Conservation (phyloP, 768 basidiomycete species). For the Gloeopeniophorella convolvens region DNA sequence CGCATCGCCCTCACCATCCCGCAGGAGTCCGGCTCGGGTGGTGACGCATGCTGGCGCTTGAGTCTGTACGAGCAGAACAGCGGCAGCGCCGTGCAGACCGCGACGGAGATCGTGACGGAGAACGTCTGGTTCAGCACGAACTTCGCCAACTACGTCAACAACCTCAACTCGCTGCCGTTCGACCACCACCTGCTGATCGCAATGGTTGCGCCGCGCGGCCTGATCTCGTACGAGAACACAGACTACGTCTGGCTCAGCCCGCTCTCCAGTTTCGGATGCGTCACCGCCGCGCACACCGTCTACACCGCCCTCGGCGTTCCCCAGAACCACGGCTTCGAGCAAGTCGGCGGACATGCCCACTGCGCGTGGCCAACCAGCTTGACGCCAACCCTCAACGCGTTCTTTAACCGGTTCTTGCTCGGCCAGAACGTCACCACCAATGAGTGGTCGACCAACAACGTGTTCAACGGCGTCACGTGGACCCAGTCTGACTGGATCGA, state of each 20-base stretch:
- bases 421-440: conserved; percentile 42
- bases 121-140: conserved; percentile 55
- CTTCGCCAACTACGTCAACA: conserved; percentile 43
- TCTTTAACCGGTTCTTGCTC: conserved; percentile 50
- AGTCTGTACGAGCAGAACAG: conserved; percentile 40
- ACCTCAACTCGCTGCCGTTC: conserved; percentile 42
- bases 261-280: conserved; percentile 42
- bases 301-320: conserved; percentile 44
- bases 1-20: conserved; percentile 56
- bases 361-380: conserved; percentile 47
- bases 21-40: conserved; percentile 58
- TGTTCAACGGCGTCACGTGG: conserved; percentile 34
- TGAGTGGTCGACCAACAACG: conserved; percentile 39
- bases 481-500: conserved; percentile 39
- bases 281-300: conserved; percentile 43
- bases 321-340: conserved; percentile 45
- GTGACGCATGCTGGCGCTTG: conserved; percentile 54
- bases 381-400: conserved; percentile 42
- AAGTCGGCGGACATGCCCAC: conserved; percentile 48
- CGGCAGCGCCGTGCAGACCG: conserved; percentile 46
- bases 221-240: conserved; percentile 51
- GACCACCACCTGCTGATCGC: conserved; percentile 55
- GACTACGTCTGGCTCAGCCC: conserved; percentile 52
- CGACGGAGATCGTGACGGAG: conserved; percentile 51
- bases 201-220: conserved; percentile 47